Percentiles rank a stretch among this genome's conserved stretches.
Evolutionary conservation across 2,329 filamentous ascomycete genomes (phyloP).

Genomic region (Cercospora sesami): DNA sequence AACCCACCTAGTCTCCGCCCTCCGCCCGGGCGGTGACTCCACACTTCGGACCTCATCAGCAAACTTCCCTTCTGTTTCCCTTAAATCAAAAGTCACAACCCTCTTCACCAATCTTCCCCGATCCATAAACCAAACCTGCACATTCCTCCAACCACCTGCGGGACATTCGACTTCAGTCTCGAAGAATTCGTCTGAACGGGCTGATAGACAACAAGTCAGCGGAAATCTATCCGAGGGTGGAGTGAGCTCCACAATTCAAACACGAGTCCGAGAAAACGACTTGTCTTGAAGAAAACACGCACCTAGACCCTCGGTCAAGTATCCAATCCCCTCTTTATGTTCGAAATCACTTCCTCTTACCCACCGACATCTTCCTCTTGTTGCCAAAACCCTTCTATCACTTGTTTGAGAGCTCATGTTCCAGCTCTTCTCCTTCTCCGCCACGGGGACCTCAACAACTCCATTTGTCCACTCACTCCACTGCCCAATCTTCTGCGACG

Average conservation of each 20-base stretch:
- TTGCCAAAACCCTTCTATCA: not conserved
- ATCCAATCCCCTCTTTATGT: conserved; percentile 18
- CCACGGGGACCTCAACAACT: not conserved
- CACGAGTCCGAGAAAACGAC: not conserved
- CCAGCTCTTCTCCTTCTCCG: not conserved
- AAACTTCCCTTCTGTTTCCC: not conserved
- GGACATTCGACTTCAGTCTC: conserved; percentile 23
- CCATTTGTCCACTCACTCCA: conserved; percentile 20
- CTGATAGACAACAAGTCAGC: not conserved
- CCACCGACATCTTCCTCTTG: conserved; percentile 22
- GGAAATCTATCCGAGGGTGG: not conserved
- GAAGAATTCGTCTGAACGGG: conserved; percentile 16
- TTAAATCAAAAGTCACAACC: conserved; percentile 20
- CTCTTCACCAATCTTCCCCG: conserved; percentile 26
- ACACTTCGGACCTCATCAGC: not conserved
- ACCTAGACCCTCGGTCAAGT: conserved; percentile 23
- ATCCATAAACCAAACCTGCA: conserved; percentile 27
- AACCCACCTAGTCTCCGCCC: conserved; percentile 36
- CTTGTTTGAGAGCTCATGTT: not conserved
- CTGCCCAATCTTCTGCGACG: conserved; percentile 11
- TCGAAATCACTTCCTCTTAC: conserved; percentile 16
- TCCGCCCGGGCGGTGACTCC: conserved; percentile 6
- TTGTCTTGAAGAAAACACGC: not conserved
- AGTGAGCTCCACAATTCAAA: not conserved
- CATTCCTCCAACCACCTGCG: conserved; percentile 11